A percentile compares a stretch with the other conserved stretches of the same genome.
Evolutionary conservation across 2,329 filamentous ascomycete species (phyloP).

Genomic region (Colletotrichum simmondsii): DNA sequence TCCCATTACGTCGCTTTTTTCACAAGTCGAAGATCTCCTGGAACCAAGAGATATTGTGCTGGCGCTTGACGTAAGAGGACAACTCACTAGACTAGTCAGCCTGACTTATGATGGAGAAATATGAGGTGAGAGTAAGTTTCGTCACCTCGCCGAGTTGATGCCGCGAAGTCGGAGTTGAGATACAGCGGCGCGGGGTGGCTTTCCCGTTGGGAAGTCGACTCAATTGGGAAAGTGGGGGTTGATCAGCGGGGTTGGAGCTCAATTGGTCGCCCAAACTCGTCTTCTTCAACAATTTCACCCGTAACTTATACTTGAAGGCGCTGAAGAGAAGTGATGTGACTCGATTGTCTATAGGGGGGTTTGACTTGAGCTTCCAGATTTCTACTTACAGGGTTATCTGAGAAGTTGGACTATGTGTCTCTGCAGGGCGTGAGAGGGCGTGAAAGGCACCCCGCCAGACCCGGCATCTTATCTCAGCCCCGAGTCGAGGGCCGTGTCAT

Average conservation of each 20-base stretch:
- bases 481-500: background rate
- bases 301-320: too few relatives aligned
- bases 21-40: background rate
- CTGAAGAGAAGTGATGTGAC: too few relatives aligned
- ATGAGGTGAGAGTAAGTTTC: background rate
- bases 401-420: too few relatives aligned
- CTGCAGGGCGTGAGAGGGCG: background rate
- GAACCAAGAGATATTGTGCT: too few relatives aligned
- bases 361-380: too few relatives aligned
- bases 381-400: too few relatives aligned
- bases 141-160: background rate
- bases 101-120: background rate
- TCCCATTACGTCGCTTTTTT: background rate
- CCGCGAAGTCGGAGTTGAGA: background rate
- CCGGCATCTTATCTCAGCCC: background rate
- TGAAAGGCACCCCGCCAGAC: background rate
- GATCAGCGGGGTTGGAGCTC: constrained; percentile 12
- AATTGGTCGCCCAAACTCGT: background rate
- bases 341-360: too few relatives aligned
- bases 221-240: constrained; percentile 22
- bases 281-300: too few relatives aligned
- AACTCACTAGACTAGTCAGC: background rate
- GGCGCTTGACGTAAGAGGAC: background rate
- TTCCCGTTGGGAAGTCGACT: background rate
- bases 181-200: constrained; percentile 18